These are phyloP conservation scores for Eragrostis curvula DNA, from an alignment of 176 grass and related monocot genomes.

Conservation along the genomic window DNA sequence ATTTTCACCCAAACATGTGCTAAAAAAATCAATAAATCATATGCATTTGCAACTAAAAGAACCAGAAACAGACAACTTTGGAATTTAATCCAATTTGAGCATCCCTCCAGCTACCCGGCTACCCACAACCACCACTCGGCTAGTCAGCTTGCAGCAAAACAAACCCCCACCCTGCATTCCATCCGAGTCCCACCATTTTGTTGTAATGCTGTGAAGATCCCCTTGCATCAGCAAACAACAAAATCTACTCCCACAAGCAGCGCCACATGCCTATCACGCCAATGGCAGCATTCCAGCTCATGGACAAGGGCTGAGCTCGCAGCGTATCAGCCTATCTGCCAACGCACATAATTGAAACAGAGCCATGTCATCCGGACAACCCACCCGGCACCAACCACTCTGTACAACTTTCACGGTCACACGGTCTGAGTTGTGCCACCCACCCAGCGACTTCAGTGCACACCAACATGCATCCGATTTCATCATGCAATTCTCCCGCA, in stretches of 20 bases:
- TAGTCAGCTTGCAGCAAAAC: slow-evolving; percentile 28
- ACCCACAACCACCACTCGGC: background rate
- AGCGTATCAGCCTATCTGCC: slow-evolving; percentile 35
- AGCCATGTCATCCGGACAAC: slow-evolving; percentile 15
- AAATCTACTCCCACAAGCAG: background rate
- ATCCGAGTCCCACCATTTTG: background rate
- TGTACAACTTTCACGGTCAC: slow-evolving; percentile 23
- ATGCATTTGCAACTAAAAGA: background rate
- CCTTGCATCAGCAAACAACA: slow-evolving; percentile 24
- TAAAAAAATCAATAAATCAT: background rate
- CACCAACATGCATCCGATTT: slow-evolving; percentile 43
- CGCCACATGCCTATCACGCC: background rate
- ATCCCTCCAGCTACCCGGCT: background rate
- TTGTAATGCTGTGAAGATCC: slow-evolving; percentile 1
- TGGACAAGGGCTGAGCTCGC: slow-evolving; percentile 15
- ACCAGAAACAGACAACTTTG: background rate
- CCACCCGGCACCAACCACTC: slow-evolving; percentile 46
- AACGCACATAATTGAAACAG: slow-evolving; percentile 28
- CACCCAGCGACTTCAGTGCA: slow-evolving; percentile 48
- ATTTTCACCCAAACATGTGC: slow-evolving; percentile 10
- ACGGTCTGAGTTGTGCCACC: slow-evolving; percentile 37
- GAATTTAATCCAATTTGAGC: slow-evolving; percentile 17
- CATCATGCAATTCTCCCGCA: slow-evolving; percentile 32
- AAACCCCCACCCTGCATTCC: background rate
- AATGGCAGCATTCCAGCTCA: slow-evolving; percentile 28